These are phyloP conservation scores for Trypanosoma avium DNA, from an alignment of 208 protist species.

Conservation along the genomic window DNA sequence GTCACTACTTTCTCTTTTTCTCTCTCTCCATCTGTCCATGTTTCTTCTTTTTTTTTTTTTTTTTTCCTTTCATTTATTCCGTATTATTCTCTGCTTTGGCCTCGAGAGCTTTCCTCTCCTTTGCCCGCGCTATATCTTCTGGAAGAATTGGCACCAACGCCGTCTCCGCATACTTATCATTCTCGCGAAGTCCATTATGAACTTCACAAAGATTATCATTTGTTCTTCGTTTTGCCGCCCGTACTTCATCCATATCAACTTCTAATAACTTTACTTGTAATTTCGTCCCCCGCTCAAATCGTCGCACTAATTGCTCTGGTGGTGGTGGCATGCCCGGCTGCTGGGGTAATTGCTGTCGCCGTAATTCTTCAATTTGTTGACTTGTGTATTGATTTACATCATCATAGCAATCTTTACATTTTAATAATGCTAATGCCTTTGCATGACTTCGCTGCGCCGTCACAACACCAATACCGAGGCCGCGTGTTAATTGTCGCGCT, in stretches of 20 bases:
- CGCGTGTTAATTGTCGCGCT: slow-evolving; percentile 44
- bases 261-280: slow-evolving; percentile 70
- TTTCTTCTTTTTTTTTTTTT: background rate
- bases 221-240: slow-evolving; percentile 39
- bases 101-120: slow-evolving; percentile 22
- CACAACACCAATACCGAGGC: slow-evolving; percentile 64
- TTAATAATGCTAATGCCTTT: slow-evolving; percentile 51
- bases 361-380: slow-evolving; percentile 58
- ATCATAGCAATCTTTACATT: slow-evolving; percentile 77
- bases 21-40: background rate
- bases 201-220: slow-evolving; percentile 48
- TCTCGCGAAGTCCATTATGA: slow-evolving; percentile 60
- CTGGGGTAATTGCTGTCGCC: slow-evolving; percentile 40
- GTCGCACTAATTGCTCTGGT: slow-evolving; percentile 56
- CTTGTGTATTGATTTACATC: slow-evolving; percentile 69
- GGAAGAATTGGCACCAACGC: slow-evolving; percentile 48
- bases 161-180: slow-evolving; percentile 34
- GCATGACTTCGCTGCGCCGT: slow-evolving; percentile 71
- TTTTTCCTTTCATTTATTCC: background rate
- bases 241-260: slow-evolving; percentile 70
- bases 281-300: slow-evolving; percentile 52
- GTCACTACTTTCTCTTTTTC: background rate
- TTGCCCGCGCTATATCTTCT: slow-evolving; percentile 38
- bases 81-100: background rate
- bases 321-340: slow-evolving; percentile 76